These are phyloP conservation scores for Mallotus repandus DNA, from an alignment of 441 rosid species.

Conservation along the genomic window DNA sequence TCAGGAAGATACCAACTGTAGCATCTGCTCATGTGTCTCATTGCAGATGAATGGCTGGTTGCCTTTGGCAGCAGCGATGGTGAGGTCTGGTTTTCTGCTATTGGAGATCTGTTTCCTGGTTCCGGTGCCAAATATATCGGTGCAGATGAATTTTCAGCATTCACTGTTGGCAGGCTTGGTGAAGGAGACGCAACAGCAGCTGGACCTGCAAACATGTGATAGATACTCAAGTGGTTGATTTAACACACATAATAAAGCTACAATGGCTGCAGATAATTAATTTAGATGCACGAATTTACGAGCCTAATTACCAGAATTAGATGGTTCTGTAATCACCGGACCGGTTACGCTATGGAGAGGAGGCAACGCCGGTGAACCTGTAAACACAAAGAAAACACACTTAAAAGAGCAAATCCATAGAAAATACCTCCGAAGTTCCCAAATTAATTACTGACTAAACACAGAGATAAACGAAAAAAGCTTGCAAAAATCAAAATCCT, in stretches of 20 bases:
- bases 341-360: slow-evolving; percentile 41
- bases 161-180: slow-evolving; percentile 11
- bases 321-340: slow-evolving; percentile 29
- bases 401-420: not conserved
- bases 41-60: slow-evolving; percentile 23
- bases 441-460: not conserved
- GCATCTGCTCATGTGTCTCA: not conserved
- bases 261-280: not conserved
- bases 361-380: slow-evolving; percentile 49
- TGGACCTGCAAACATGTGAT: not conserved
- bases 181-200: slow-evolving; percentile 14
- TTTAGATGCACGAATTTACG: not conserved
- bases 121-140: slow-evolving; percentile 19
- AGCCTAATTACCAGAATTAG: slow-evolving; percentile 29
- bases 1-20: slow-evolving; percentile 23
- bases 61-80: slow-evolving; percentile 10
- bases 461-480: too few relatives aligned
- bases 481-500: not conserved
- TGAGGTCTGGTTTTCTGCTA: slow-evolving; percentile 9
- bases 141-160: slow-evolving; percentile 16
- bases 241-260: too few relatives aligned
- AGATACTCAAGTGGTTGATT: too few relatives aligned
- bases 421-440: too few relatives aligned
- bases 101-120: slow-evolving; percentile 25
- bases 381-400: slow-evolving; percentile 12